Base-by-base conservation (phyloP, 2,329 filamentous ascomycete genomes). In the Botrytis porri region DNA sequence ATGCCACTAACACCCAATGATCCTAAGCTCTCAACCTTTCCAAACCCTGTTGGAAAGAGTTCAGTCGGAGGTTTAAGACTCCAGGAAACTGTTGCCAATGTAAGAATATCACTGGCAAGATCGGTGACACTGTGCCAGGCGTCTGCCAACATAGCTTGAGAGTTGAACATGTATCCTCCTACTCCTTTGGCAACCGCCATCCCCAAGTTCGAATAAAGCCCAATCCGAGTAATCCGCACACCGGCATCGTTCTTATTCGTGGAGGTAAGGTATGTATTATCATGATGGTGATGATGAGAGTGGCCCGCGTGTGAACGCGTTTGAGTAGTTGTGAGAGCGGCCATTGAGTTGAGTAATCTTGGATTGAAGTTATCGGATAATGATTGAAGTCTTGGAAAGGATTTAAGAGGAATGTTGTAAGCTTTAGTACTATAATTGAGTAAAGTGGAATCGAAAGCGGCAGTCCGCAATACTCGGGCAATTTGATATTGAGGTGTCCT, bases 1-100 rank as follows among this genome's bases (percentile, higher is more conserved):
- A 99, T 92, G 75, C 94, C 91, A 77, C 95, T 98, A 48, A 99
- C 96, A 25, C 95, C 96, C 74, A 99, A 84, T 35, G 94, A 96
- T 32, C 96, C 96, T 80, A 99, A 84, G 79, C 94, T 97, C 85
- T 99, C 96, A n/a, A 99, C 89, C 85, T 99, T 99, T 81, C 96
- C 96, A 81, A 97, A 99, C 2, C 96, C 96, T 79, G 90, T 89
- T 3, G 96, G 96, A 81, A 97, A 99, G 59, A 88, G 88, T 71
- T 92, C 88, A 18, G 93, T 93, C 0, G 96, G 94, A 9, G 93
- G 91, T 79, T 92, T 94, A 74, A 98, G 84, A 74, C 95, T 97
- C 90, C 93, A 97, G 32, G 95, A 95, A 64, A 99, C 95, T 16
- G 96, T 99, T 25, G 93, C 93, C 32, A 99, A 88, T 0, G 96